phyloP scores from a whole-genome alignment of 257 asterid species.

The Nicotiana attenuata region DNA sequence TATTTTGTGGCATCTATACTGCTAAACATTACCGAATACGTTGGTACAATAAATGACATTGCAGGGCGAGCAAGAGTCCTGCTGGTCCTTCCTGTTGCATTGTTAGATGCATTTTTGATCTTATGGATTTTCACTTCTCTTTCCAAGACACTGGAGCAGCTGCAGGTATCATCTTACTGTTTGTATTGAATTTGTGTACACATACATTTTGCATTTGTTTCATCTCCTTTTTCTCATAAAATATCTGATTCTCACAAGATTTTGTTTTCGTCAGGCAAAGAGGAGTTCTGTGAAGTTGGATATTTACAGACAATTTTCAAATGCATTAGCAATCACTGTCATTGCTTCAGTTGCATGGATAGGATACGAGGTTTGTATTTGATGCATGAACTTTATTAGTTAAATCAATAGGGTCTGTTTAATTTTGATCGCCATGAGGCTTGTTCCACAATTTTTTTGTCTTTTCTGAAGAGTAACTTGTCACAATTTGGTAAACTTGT shows the following conservation, averaged over 20 bases:
- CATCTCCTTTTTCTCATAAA: constrained; percentile 12
- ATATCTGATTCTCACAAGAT: constrained; percentile 12
- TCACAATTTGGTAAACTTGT: not conserved
- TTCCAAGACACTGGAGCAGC: constrained; percentile 85
- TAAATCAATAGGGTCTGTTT: not conserved
- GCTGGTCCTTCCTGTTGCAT: constrained; percentile 87
- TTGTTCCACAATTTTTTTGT: not conserved
- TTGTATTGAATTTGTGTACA: constrained; percentile 10
- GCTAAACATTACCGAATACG: constrained; percentile 79
- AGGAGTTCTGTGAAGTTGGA: constrained; percentile 86
- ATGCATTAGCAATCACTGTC: constrained; percentile 78
- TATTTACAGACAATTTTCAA: constrained; percentile 84
- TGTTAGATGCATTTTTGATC: constrained; percentile 86
- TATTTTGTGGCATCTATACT: constrained; percentile 79
- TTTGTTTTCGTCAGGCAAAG: constrained; percentile 62
- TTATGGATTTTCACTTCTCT: constrained; percentile 97
- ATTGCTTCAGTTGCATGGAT: constrained; percentile 87
- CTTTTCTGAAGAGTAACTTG: not conserved
- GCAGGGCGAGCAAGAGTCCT: constrained; percentile 85
- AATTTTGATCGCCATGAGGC: not conserved
- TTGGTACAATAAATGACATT: constrained; percentile 85
- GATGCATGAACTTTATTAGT: not conserved
- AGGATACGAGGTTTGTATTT: constrained; percentile 78
- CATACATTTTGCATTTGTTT: not conserved
- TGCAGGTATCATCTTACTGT: constrained; percentile 55